Evolutionary conservation across 768 basidiomycete species (phyloP), one percentile per base, ranked within the genome.

Genomic region (Mycena vulgaris): DNA sequence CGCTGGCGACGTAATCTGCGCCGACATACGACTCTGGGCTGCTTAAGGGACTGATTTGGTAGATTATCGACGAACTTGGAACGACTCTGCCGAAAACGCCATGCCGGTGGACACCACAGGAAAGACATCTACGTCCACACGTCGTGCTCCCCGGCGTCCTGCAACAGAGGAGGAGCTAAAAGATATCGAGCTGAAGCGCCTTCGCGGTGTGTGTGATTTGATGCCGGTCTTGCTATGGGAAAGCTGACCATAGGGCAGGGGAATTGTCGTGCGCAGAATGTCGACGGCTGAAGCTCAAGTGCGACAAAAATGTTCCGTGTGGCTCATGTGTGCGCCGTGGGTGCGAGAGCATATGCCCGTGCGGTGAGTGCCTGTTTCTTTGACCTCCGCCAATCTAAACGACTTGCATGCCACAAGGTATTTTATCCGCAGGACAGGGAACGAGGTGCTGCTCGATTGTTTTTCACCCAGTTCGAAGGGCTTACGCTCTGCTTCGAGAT

Each of bases 291-390:
- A 88, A 89, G 77, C 78, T 89, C 37, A 82, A 83, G 52, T 89
- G 88, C 73, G 86, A 88, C 69, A 89, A 88, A 73, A 84, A 83
- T 61, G 81, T 88, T 10, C 87, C 87, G 4, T 89, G 87, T 72
- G 77, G 83, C 5, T 87, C 87, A 1, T 88, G 86, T 74, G 82
- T 83, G 45, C 82, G 89, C 48, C 82, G 90, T 76, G 89, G 89
- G 14, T 90, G 90, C 77, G 87, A 89, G 66, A 88, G 88, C 69
- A 91, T 91, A 55, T 91, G 89, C 77, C 89, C 89, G n/a, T 85
- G 86, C 71, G 89, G 88, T 87, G 74, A 40, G 80, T 76, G 33
- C 11, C 16, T 33, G 35, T 21, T 39, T 27, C 37, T 35, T 55
- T 45, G 25, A 16, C 39, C 48, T 21, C 10, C 25, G 56, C n/a